Base-by-base conservation (phyloP, 179 eudicot genomes). In the Beta lomatogona region DNA sequence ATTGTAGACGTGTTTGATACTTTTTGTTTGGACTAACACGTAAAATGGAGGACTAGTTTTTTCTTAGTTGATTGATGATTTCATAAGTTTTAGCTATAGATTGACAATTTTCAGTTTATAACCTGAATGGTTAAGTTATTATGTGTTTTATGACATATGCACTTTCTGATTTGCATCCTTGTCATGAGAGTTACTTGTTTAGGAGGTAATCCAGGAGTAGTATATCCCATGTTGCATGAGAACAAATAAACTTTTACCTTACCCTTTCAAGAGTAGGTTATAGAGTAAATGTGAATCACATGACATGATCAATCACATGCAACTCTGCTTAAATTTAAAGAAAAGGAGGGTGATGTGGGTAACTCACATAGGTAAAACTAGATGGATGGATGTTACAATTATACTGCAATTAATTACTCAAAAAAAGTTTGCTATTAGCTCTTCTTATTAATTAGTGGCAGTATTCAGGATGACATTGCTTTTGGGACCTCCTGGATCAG, bases 401-500 rank as follows among this genome's bases (percentile, higher is more conserved):
- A 3, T 63, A 4, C 1, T 44, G 9, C 5, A 21, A 16, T 50
- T 46, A 16, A 46, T 71, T 12, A 9, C 2, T 55, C 13, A 6
- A 59, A 18, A 50, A 71, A 12, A 19, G 44, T 46, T 25, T 48
- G 19, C 65, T 13, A 22, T 18, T 73, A 50, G 61, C 25, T 22
- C 3, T 74, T 9, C 1, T 74, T 31, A 36, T 46, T 19, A 74
- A 36, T 36, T 36, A 36, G 21, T 67, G 15, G 11, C 14, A 65
- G 18, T 71, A 71, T 59, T 77, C 79, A 86, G 88, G 76, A 86
- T 86, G 88, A 85, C 89, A 53, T 82, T 86, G 80, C 85, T 88
- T 54, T 68, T 86, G 48, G 91, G 89, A 13, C 89, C 89, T 70
- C 89, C 89, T 13, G 88, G 88, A 80, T 82, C 88, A 55, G 91